Evolutionary conservation across 108 stramenopile species (phyloP).

Genomic region (Epithemia pelagica): DNA sequence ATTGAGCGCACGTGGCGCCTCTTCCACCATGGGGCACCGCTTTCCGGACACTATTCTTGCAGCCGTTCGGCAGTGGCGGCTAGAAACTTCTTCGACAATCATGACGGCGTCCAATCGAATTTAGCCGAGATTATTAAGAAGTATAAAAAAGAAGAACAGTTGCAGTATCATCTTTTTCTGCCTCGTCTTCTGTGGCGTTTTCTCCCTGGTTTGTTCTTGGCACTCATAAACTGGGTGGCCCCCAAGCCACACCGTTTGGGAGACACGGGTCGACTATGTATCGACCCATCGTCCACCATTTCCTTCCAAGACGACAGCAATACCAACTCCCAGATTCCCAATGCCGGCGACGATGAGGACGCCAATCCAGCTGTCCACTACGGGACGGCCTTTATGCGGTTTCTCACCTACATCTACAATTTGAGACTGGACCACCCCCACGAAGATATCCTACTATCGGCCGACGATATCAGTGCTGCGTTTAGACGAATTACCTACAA

Average conservation of each 20-base stretch:
- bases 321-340: neutral
- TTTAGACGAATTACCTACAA: neutral
- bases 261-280: neutral
- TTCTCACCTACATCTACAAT: neutral
- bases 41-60: too few species aligned
- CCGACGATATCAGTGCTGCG: constrained; percentile 1
- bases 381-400: neutral
- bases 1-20: too few species aligned
- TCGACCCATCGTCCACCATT: neutral
- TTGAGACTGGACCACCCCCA: neutral
- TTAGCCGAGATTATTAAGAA: too few species aligned
- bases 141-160: too few species aligned
- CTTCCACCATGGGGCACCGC: too few species aligned
- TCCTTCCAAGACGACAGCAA: neutral
- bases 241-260: neutral
- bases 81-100: too few species aligned
- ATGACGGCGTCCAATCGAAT: too few species aligned
- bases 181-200: too few species aligned
- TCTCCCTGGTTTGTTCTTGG: too few species aligned
- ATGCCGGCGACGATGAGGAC: neutral
- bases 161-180: too few species aligned
- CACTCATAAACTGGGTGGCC: neutral
- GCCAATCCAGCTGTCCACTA: neutral
- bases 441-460: neutral
- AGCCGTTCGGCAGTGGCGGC: too few species aligned